phyloP scores from a whole-genome alignment of 73 alveolate species.

The Paramecium octaurelia region DNA sequence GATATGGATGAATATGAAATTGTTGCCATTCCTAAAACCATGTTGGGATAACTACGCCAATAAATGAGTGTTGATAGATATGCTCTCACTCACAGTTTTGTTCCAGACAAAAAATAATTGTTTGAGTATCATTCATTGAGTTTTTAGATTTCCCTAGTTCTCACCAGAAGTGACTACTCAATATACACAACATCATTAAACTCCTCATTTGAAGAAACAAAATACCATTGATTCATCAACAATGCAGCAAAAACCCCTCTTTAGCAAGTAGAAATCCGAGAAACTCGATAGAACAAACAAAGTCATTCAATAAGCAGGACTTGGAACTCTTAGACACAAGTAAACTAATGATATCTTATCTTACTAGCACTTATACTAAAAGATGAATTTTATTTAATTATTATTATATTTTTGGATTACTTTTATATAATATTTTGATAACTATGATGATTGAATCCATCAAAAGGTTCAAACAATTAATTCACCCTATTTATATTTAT shows the following conservation, averaged over 20 bases:
- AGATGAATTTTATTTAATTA: background rate
- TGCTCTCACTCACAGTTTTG: background rate
- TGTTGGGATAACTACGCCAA: background rate
- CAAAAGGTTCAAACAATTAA: background rate
- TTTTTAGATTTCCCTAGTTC: background rate
- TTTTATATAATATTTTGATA: background rate
- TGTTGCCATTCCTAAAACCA: slow-evolving; percentile 25
- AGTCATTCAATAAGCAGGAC: background rate
- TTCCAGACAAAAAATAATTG: background rate
- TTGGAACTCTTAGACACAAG: background rate
- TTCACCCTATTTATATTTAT: background rate
- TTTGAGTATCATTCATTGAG: background rate
- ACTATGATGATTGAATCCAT: background rate
- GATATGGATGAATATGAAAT: slow-evolving; percentile 36
- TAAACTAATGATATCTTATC: background rate
- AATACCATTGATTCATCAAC: background rate
- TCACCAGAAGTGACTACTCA: background rate
- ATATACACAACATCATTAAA: background rate
- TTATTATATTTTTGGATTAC: background rate
- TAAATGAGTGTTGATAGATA: slow-evolving; percentile 17
- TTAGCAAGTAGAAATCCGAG: background rate
- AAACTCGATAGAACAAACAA: background rate
- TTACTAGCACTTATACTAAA: background rate
- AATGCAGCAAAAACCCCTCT: background rate
- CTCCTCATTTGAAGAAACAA: background rate